Base-by-base conservation (phyloP, 306 rosid genomes). In the Cucumis hystrix region DNA sequence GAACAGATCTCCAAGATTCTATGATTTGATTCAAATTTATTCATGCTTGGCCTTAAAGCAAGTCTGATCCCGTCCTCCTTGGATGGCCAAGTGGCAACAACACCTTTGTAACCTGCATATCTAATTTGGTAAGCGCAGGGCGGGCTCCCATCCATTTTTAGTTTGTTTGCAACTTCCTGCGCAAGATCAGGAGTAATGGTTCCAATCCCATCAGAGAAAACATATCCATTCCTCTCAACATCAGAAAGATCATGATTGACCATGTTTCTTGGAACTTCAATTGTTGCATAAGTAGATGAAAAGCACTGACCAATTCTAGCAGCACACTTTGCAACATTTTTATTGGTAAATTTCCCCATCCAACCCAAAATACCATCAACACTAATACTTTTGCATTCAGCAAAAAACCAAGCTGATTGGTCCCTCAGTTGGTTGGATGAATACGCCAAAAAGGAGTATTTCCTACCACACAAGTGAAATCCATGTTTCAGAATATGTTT, bases 281-380 rank as follows among this genome's bases (percentile, higher is more conserved):
- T 85, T 0, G 98, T 86, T 78, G 98, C 98, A 86, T 93, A 93
- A 9, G 98, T 93, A 65, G 96, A 93, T 3, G 98, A 93, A 81
- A 93, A 93, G 76, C 98, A 93, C 66, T 58, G 96, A 25, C 96
- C 98, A 92, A 92, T 92, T 81, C 98, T 86, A 47, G 98, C 95
- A 78, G 98, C 91, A 86, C 96, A 93, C 83, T 89, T 93, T 0
- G 96, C 98, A 51, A 91, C 54, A 64, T 86, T 93, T 61, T 1
- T 82, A 23, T 84, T 79, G 20, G 11, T n/a, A 74, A 93, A 90
- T 79, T 21, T 85, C 8, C 97, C 98, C 98, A 93, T 93, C 96
- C 95, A 93, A 69, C 10, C 8, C 79, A 72, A 77, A 40, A 89
- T 88, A 18, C 41, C 1, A 15, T 5, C 10, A 77, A 84, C 85